Conservation (phyloP, 2,329 filamentous ascomycete species). For the Annulohypoxylon truncatum region DNA sequence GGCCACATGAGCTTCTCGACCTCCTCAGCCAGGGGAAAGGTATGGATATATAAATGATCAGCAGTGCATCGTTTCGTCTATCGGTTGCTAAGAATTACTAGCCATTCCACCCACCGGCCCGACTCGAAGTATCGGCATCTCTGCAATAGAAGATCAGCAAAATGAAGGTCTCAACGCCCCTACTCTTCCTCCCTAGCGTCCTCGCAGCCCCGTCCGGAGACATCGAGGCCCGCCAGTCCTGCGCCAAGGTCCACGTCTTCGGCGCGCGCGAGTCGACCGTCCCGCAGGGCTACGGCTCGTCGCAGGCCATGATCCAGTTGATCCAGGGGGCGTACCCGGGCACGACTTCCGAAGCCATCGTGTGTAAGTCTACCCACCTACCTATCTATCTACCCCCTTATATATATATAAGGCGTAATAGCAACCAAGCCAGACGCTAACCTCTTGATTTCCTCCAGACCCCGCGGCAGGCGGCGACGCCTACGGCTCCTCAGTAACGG, state of each 20-base stretch:
- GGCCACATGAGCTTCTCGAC: background rate
- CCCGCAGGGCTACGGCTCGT: constrained; percentile 58
- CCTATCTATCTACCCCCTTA: background rate
- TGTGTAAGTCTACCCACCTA: constrained; percentile 3
- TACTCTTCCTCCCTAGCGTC: constrained; percentile 18
- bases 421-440: constrained; percentile 41
- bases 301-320: constrained; percentile 58
- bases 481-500: constrained; percentile 66
- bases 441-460: constrained; percentile 62
- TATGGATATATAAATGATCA: constrained; percentile 4
- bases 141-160: background rate
- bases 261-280: constrained; percentile 64
- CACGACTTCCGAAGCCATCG: constrained; percentile 40
- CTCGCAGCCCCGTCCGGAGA: constrained; percentile 20
- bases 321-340: constrained; percentile 59
- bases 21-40: background rate
- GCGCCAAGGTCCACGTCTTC: constrained; percentile 61
- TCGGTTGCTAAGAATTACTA: background rate
- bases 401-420: background rate
- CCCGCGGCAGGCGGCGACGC: constrained; percentile 63
- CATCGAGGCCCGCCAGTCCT: constrained; percentile 51
- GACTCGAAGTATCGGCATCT: background rate
- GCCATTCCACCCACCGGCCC: background rate
- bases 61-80: background rate
- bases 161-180: constrained; percentile 19